Percentiles rank a stretch among this genome's conserved stretches.
These are phyloP conservation scores for Xylaria acuta DNA, from an alignment of 495 filamentous ascomycete species.

Conservation along the genomic window DNA sequence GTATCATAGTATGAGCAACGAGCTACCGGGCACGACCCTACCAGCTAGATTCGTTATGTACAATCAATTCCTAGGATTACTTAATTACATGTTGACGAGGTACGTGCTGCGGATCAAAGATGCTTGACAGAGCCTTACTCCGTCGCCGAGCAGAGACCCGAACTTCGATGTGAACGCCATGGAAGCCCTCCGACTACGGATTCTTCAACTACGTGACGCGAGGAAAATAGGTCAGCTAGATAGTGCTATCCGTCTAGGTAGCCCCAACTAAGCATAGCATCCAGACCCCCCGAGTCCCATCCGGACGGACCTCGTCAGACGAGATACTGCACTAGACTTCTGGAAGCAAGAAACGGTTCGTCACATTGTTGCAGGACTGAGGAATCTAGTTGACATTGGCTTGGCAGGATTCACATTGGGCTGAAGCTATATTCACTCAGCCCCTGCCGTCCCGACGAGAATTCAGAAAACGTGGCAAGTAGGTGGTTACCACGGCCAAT, in stretches of 20 bases:
- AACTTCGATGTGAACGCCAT: conserved; percentile 59
- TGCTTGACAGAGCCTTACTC: conserved; percentile 25
- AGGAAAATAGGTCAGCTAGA: conserved; percentile 50
- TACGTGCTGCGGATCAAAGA: conserved; percentile 29
- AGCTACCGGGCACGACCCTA: conserved; percentile 54
- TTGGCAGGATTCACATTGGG: conserved; percentile 54
- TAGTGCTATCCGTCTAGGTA: neutral
- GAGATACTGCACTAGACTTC: conserved; percentile 41
- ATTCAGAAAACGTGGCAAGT: conserved; percentile 50
- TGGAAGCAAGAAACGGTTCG: conserved; percentile 41
- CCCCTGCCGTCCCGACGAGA: conserved; percentile 57
- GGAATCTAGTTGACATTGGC: neutral
- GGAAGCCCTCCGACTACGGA: conserved; percentile 52
- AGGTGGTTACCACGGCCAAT: conserved; percentile 25
- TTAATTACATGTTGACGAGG: conserved; percentile 57
- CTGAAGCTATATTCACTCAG: conserved; percentile 62
- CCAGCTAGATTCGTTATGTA: conserved; percentile 60
- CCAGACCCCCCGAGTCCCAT: conserved; percentile 39
- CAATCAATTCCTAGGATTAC: conserved; percentile 56
- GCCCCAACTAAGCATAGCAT: neutral
- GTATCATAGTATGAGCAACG: conserved; percentile 59
- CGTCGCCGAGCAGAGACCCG: conserved; percentile 48
- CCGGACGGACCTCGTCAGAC: conserved; percentile 37
- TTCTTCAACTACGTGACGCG: conserved; percentile 54
- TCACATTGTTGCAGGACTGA: neutral